Evolutionary conservation across 768 basidiomycete genomes (phyloP).

Genomic region (Xerocomellus amylosporus): DNA sequence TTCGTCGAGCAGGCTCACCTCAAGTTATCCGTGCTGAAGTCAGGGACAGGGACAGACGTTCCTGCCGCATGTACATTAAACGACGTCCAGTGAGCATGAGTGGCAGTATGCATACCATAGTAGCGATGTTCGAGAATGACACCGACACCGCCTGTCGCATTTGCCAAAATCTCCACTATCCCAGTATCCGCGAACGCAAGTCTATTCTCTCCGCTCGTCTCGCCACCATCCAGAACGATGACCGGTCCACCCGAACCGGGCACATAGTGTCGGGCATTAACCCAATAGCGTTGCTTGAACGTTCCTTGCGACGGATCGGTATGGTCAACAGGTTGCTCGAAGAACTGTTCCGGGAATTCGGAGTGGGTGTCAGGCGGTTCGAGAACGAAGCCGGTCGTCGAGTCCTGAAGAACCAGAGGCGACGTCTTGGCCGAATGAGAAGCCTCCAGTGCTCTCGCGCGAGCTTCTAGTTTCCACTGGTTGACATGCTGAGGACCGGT

Average conservation of each 20-base stretch:
- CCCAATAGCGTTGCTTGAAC: slow-evolving; percentile 91
- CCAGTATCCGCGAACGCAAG: slow-evolving; percentile 61
- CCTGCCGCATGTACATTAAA: slow-evolving; percentile 44
- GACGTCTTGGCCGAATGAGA: slow-evolving; percentile 9
- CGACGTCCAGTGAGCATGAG: background rate
- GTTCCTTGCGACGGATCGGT: slow-evolving; percentile 56
- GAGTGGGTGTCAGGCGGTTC: slow-evolving; percentile 11
- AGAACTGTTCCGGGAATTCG: slow-evolving; percentile 63
- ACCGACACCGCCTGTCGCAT: slow-evolving; percentile 82
- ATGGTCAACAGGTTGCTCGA: slow-evolving; percentile 86
- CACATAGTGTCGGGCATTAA: slow-evolving; percentile 78
- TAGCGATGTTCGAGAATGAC: slow-evolving; percentile 93
- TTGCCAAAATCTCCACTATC: slow-evolving; percentile 82
- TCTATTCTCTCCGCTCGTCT: slow-evolving; percentile 78
- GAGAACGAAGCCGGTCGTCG: slow-evolving; percentile 10
- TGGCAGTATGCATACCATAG: slow-evolving; percentile 54
- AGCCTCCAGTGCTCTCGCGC: slow-evolving; percentile 17
- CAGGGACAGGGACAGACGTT: slow-evolving; percentile 67
- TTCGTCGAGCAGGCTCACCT: slow-evolving; percentile 41
- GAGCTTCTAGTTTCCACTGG: slow-evolving; percentile 51
- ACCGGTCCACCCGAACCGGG: slow-evolving; percentile 74
- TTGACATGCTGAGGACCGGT: slow-evolving; percentile 62
- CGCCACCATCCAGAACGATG: slow-evolving; percentile 89
- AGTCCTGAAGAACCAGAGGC: slow-evolving; percentile 25
- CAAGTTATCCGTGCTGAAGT: slow-evolving; percentile 80